Percentiles rank a stretch among this genome's conserved stretches.
These are phyloP conservation scores for Leptographium procerum DNA, from an alignment of 2,329 filamentous ascomycete genomes.

Conservation along the genomic window DNA sequence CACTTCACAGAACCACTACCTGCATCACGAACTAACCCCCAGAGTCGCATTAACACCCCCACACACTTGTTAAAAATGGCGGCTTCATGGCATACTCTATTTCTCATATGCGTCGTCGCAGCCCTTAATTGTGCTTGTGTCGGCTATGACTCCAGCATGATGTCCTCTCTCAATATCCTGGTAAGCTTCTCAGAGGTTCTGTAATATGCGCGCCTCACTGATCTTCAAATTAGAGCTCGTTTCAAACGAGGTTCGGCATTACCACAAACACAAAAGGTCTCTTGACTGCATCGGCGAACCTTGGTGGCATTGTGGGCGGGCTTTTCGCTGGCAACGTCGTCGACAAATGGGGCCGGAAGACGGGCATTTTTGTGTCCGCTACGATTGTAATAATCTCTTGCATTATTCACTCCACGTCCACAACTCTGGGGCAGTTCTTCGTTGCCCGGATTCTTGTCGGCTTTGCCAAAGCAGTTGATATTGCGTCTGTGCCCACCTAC, in stretches of 20 bases:
- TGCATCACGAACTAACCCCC: not conserved
- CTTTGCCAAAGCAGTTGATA: conserved; percentile 17
- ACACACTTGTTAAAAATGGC: not conserved
- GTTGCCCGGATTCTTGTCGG: conserved; percentile 16
- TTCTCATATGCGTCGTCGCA: conserved; percentile 4
- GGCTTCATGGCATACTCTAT: not conserved
- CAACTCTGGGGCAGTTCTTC: conserved; percentile 12
- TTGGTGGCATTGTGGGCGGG: conserved; percentile 16
- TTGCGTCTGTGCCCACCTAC: conserved; percentile 18
- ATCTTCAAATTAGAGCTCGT: not conserved
- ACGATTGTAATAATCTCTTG: conserved; percentile 9
- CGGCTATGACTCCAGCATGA: conserved; percentile 5
- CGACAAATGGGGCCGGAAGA: conserved; percentile 16
- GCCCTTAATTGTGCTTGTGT: conserved; percentile 3
- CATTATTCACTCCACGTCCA: conserved; percentile 14
- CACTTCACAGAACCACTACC: not conserved
- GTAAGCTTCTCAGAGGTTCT: not conserved
- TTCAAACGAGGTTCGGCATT: conserved; percentile 1
- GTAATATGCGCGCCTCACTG: not conserved
- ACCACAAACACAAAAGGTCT: conserved; percentile 3
- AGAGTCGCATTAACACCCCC: not conserved
- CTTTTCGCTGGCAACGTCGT: conserved; percentile 13
- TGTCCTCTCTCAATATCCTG: conserved; percentile 4
- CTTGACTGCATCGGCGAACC: conserved; percentile 7
- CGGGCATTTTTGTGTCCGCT: conserved; percentile 13